Base-by-base conservation (phyloP, 106 monocot species). In the Dendrobium nobile region DNA sequence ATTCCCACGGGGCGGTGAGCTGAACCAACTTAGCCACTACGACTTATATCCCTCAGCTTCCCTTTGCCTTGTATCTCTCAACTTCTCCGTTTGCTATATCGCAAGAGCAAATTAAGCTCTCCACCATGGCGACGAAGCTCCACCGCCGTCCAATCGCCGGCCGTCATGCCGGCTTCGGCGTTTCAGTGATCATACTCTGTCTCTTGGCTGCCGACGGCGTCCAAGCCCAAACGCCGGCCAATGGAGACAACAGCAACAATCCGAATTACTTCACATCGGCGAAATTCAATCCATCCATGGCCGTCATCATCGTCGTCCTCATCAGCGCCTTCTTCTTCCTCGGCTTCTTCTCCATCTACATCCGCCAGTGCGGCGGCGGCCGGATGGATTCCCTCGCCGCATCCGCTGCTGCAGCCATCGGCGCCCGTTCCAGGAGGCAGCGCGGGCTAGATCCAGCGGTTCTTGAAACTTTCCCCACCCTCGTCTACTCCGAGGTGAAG, bases 401-500 rank as follows among this genome's bases (percentile, higher is more conserved):
- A 37, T 13, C 70, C 4, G 70, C 79, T 43, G 56, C 33, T 20
- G 77, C 54, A 18, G 56, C 77, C 77, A 58, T 10, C 65, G 84
- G 77, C 55, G 72, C 54, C 78, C 77, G 80, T 64, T 79, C 84
- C 20, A 82, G 85, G 80, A 45, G 79, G 59, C 84, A 79, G 74
- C 83, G 80, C 54, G 93, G 95, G 19, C 92, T 99, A 18, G 89
- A 89, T 37, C 68, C 84, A 20, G 87, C 70, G n/a, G 74, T 93
- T 18, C 81, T 99, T 47, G 85, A 84, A 17, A 78, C 88, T 26
- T 89, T 99, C 84, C 98, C 98, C 18, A 90, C 84, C 31, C 75
- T 95, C 54, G 83, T 87, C 13, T 99, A 99, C 85, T 88, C 98
- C 5, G 93, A 99, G 55, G 95, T 91, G 54, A 92, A 92, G 87